Conservation (phyloP, 306 rosid species). For the Quercus parvula region DNA sequence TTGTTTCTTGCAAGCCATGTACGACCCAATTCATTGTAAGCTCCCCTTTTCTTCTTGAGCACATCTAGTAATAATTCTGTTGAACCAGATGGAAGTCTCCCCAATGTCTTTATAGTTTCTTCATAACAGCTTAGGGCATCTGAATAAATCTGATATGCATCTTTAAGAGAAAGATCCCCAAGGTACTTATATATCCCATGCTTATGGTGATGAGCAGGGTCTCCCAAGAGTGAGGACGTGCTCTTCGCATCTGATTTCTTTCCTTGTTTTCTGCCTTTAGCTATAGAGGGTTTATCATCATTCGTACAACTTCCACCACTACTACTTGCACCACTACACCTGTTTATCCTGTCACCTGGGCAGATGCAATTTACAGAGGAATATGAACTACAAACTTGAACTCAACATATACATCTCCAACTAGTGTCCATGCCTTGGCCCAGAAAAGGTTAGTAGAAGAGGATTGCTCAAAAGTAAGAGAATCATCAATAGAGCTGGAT, state of each 20-base stretch:
- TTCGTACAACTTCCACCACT: slow-evolving; percentile 20
- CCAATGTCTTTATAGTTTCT: slow-evolving; percentile 69
- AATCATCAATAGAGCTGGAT: slow-evolving; percentile 29
- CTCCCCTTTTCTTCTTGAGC: slow-evolving; percentile 82
- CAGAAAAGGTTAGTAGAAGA: slow-evolving; percentile 80
- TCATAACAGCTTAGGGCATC: slow-evolving; percentile 72
- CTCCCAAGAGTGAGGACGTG: slow-evolving; percentile 40
- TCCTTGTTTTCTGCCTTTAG: slow-evolving; percentile 58
- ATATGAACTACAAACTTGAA: slow-evolving; percentile 74
- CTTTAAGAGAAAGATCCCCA: slow-evolving; percentile 54
- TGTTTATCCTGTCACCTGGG: slow-evolving; percentile 90
- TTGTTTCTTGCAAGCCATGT: slow-evolving; percentile 71
- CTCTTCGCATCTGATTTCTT: slow-evolving; percentile 47
- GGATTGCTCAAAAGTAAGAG: slow-evolving; percentile 50
- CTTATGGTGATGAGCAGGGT: slow-evolving; percentile 24
- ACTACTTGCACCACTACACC: slow-evolving; percentile 95
- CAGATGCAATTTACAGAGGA: slow-evolving; percentile 94
- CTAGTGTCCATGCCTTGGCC: slow-evolving; percentile 90
- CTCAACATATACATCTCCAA: slow-evolving; percentile 84
- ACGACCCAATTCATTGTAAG: slow-evolving; percentile 85
- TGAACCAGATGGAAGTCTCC: slow-evolving; percentile 57
- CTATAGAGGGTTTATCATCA: slow-evolving; percentile 27
- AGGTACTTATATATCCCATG: slow-evolving; percentile 86
- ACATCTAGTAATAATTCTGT: slow-evolving; percentile 60
- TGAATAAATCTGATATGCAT: slow-evolving; percentile 54